Evolutionary conservation across 495 filamentous ascomycete genomes (phyloP).

Genomic region (Penicillium samsonianum): DNA sequence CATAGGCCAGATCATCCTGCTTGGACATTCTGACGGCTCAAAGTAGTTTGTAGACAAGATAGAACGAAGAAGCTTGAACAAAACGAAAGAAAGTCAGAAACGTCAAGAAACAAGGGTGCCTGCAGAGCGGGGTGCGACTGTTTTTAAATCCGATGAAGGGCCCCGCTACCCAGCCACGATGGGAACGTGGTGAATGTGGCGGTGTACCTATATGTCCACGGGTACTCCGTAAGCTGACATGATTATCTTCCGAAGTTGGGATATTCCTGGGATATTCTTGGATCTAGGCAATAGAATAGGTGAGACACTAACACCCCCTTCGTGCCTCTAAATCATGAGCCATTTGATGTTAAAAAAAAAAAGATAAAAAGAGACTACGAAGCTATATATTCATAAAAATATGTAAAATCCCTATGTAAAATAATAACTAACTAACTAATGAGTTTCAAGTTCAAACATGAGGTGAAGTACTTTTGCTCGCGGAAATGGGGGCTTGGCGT

Average conservation of each 20-base stretch:
- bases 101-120: conserved; percentile 1
- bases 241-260: not conserved
- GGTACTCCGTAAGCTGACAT: conserved; percentile 3
- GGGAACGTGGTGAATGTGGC: conserved; percentile 12
- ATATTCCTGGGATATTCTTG: not conserved
- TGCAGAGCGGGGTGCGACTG: conserved; percentile 9
- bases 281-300: not conserved
- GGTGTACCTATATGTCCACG: conserved; percentile 6
- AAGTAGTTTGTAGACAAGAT: not conserved
- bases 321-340: not conserved
- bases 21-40: conserved; percentile 38
- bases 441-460: not conserved
- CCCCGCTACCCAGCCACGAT: conserved; percentile 14
- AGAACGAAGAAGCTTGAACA: not conserved
- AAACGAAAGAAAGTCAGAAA: not conserved
- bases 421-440: not conserved
- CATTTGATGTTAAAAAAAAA: not conserved
- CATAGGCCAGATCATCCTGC: conserved; percentile 58
- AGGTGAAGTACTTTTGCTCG: not conserved
- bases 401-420: not conserved
- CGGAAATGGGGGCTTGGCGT: not conserved
- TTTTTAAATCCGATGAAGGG: conserved; percentile 2
- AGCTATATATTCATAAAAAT: not conserved
- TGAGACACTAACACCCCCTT: not conserved
- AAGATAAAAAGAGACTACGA: not conserved